Evolutionary conservation across 257 asterid genomes (phyloP), one percentile per base, ranked within the genome.

Genomic region (Solanum bukasovii): DNA sequence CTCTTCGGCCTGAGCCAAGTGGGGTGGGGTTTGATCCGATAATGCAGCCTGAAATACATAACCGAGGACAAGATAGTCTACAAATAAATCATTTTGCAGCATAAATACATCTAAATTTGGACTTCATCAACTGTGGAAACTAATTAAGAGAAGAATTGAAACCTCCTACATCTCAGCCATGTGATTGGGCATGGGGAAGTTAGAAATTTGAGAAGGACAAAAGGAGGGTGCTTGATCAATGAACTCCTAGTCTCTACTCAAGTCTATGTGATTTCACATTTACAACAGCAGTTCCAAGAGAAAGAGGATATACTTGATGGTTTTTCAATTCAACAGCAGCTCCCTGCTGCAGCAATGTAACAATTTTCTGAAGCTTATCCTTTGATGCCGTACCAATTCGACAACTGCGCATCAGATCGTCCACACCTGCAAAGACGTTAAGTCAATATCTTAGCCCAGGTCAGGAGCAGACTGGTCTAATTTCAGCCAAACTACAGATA

Each of bases 341-440:
- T 70, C 94, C 92, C 77, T 91, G 90, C 86, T 87, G 96, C 90
- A 94, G 79, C 98, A 97, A 95, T 77, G 89, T 92, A 70, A 88
- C 88, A 84, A 95, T 95, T 91, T 89, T 95, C 78, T 65, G 90
- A 91, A 94, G 94, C 88, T 95, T 95, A 67, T 88, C 92, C 90
- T 83, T 94, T 13, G 92, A 87, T 27, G 93, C 85, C 88, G 84
- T 84, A 35, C 96, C 94, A 46, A 91, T 86, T 13, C 89, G 93
- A 89, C 91, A 89, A 52, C 90, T 91, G 85, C 21, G 81, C 70
- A 93, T 77, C 88, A 91, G 42, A 72, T 92, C 91, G 87, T 92
- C 90, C 84, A 83, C 87, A 85, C 93, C 97, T 95, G 88, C 40
- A 87, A 70, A 86, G 42, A 75, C 31, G 14, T 59, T 82, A 46